phyloP scores from a whole-genome alignment of 164 flowering plant genomes.

The Liriodendron chinense region DNA sequence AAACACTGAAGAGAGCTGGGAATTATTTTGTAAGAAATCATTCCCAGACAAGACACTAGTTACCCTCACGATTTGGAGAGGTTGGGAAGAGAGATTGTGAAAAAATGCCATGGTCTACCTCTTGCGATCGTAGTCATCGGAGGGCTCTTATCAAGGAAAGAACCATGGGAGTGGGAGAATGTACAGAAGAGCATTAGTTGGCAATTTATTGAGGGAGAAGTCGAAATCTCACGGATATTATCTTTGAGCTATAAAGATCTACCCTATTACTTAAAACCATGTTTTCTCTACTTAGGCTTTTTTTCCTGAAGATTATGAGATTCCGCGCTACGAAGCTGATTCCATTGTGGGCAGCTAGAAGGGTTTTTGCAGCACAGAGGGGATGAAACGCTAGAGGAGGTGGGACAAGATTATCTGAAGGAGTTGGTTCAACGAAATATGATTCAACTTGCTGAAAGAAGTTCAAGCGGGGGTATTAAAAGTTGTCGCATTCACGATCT shows the following conservation, averaged over 20 bases:
- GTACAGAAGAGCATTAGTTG: neutral
- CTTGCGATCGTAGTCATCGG: neutral
- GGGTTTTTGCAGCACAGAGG: neutral
- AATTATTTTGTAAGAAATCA: neutral
- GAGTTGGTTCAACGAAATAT: neutral
- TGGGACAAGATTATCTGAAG: neutral
- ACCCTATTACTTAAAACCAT: neutral
- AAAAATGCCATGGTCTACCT: neutral
- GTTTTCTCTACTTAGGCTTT: neutral
- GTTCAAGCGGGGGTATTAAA: neutral
- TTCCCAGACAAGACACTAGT: neutral
- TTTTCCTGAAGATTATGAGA: neutral
- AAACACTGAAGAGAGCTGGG: neutral
- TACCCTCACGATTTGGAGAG: neutral
- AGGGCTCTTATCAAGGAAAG: neutral
- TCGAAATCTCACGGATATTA: neutral
- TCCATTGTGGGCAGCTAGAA: neutral
- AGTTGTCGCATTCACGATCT: neutral
- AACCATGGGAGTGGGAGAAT: constrained; percentile 1
- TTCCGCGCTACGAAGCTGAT: neutral
- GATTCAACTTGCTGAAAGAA: neutral
- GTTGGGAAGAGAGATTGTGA: neutral
- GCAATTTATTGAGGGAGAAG: constrained; percentile 6
- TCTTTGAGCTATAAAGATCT: constrained; percentile 11
- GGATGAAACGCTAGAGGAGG: neutral